These are phyloP conservation scores for Psilocybe tampanensis DNA, from an alignment of 768 basidiomycete species.

Conservation along the genomic window DNA sequence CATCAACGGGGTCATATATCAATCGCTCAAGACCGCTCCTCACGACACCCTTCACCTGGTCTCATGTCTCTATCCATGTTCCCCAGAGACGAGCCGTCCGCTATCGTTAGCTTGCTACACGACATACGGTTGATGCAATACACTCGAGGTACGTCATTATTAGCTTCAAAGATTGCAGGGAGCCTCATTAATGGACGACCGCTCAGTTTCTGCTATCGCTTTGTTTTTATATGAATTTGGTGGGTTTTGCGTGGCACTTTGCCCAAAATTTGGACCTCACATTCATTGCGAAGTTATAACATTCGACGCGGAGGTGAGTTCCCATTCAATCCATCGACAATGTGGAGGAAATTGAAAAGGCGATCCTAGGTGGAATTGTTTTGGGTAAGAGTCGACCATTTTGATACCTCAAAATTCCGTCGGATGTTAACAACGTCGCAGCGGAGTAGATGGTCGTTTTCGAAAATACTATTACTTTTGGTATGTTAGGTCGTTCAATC, in stretches of 20 bases:
- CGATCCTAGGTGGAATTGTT: not conserved
- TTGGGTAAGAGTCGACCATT: too few species aligned
- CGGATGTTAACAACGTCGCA: not conserved
- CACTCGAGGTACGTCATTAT: not conserved
- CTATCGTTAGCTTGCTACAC: not conserved
- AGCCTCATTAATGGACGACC: not conserved
- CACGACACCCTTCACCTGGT: too few species aligned
- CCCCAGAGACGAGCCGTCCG: too few species aligned
- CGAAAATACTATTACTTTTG: not conserved
- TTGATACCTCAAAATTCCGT: too few species aligned
- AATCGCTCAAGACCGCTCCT: too few species aligned
- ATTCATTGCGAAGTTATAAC: not conserved
- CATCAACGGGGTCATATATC: not conserved
- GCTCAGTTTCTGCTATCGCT: not conserved
- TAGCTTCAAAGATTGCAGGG: not conserved
- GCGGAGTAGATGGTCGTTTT: not conserved
- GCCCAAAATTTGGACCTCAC: too few species aligned
- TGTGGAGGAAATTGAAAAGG: not conserved
- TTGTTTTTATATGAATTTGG: not conserved
- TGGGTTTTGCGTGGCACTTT: too few species aligned
- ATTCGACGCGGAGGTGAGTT: not conserved
- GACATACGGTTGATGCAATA: not conserved
- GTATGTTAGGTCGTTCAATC: not conserved
- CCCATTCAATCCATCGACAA: too few species aligned
- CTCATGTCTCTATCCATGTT: too few species aligned